Evolutionary conservation across 2,329 filamentous ascomycete species (phyloP), one percentile per base, ranked within the genome.

Genomic region (Saccharata proteae): DNA sequence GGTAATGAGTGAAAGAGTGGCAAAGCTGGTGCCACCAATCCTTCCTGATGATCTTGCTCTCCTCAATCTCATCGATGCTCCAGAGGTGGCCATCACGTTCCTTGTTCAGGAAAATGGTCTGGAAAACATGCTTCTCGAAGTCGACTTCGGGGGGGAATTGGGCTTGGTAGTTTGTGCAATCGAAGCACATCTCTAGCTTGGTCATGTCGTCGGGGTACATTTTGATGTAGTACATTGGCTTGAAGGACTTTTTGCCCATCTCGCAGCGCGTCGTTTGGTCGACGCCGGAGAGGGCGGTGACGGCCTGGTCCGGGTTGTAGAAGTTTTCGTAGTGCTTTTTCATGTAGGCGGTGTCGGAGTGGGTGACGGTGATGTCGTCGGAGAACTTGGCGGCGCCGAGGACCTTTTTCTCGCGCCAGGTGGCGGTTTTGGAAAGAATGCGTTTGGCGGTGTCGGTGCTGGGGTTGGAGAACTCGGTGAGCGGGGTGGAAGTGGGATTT

Each of bases 151-250:
- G 71, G 4, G 54, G 52, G 39, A 84, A 78, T 46, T 83, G 78
- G 26, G 74, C 66, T 48, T 84, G 78, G 53, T 83, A 82, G 48
- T 81, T 80, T 21, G 74, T 77, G 55, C 75, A 80, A 51, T 84
- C 77, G 53, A 82, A 84, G 35, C 69, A 77, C 65, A 61, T 72
- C 47, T 71, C 69, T 20, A 64, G 65, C 49, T 73, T 69, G 3
- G 58, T 66, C 1, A 62, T 60, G 41, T 76, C 66, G 10, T 64
- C 37, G 0, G 59, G 52, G 47, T 78, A 77, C 31, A 64, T 67
- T 34, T 74, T 70, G 41, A 72, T 77, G 45, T 69, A 68, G 55
- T 77, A 78, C 73, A 77, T 77, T 30, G 73, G 72, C 29, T 64
- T 61, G 58, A 72, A 78, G 13, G 57, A 59, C 29, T 65, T 62